These are phyloP conservation scores for Nemania serpens DNA, from an alignment of 2,329 filamentous ascomycete species.

Conservation along the genomic window DNA sequence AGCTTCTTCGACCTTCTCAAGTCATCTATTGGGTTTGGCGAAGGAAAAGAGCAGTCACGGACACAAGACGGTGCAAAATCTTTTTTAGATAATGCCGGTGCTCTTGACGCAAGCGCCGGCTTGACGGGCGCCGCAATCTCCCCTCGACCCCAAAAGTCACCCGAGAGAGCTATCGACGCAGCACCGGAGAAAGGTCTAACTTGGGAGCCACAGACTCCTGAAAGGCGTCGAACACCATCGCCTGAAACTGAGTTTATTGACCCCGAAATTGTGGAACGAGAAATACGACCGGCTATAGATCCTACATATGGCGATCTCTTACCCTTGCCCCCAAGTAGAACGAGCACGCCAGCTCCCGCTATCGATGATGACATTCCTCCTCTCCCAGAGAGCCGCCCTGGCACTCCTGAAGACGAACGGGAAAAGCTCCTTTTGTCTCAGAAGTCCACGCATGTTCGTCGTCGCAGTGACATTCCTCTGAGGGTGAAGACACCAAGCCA, in stretches of 20 bases:
- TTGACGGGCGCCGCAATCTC: constrained; percentile 56
- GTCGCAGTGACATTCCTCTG: constrained; percentile 54
- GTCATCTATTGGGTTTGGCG: constrained; percentile 45
- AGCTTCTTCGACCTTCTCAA: constrained; percentile 57
- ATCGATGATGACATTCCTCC: constrained; percentile 50
- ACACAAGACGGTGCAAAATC: constrained; percentile 48
- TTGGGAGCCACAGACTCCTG: constrained; percentile 31
- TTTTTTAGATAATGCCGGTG: constrained; percentile 77
- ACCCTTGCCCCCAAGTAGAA: constrained; percentile 64
- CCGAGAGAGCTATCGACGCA: constrained; percentile 53
- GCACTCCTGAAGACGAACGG: constrained; percentile 55
- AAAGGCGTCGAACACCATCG: constrained; percentile 30
- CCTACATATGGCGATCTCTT: constrained; percentile 68
- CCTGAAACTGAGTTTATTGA: constrained; percentile 51
- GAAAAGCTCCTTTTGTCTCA: constrained; percentile 44
- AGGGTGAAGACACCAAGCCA: constrained; percentile 59
- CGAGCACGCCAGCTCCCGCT: constrained; percentile 51
- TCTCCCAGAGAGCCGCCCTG: constrained; percentile 65
- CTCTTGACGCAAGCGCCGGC: constrained; percentile 72
- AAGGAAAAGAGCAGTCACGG: constrained; percentile 40
- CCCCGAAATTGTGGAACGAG: constrained; percentile 61
- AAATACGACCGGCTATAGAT: constrained; percentile 68
- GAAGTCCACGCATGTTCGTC: constrained; percentile 51
- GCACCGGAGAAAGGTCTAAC: constrained; percentile 46
- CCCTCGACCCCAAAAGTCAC: constrained; percentile 46